phyloP scores from a whole-genome alignment of 192 early-diverging fungal species.

The Rhizoclosmatium globosum region DNA sequence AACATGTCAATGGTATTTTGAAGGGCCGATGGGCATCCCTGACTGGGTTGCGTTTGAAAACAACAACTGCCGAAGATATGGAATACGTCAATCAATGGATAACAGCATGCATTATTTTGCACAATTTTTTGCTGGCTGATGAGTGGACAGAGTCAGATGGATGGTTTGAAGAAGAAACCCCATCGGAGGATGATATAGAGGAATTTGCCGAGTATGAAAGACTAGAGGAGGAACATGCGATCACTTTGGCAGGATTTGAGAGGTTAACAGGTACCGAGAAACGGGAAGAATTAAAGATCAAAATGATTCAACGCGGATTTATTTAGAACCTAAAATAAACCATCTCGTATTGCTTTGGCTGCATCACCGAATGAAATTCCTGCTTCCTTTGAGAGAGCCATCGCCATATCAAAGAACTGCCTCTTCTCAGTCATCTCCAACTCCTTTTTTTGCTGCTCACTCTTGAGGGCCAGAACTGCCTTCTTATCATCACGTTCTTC shows the following conservation, averaged over 20 bases:
- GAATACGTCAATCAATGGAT: slow-evolving; percentile 1
- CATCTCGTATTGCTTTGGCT: neutral
- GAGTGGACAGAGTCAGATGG: slow-evolving; percentile 1
- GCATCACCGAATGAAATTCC: neutral
- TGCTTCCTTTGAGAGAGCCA: neutral
- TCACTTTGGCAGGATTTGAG: too few relatives aligned
- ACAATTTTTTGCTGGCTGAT: slow-evolving; percentile 21
- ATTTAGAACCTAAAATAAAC: too few relatives aligned
- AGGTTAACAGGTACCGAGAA: too few relatives aligned
- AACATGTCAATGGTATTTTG: slow-evolving; percentile 26
- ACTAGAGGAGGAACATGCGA: too few relatives aligned
- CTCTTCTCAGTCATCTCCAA: neutral
- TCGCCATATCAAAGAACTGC: neutral
- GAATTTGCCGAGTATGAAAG: too few relatives aligned
- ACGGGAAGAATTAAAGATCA: neutral
- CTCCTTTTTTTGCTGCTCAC: neutral
- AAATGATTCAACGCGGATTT: neutral
- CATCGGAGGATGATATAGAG: too few relatives aligned
- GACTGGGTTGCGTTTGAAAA: neutral
- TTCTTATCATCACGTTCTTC: neutral
- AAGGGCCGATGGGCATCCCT: slow-evolving; percentile 21
- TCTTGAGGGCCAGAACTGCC: neutral
- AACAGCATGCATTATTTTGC: slow-evolving; percentile 15
- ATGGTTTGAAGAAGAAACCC: slow-evolving; percentile 4
- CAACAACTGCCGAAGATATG: slow-evolving; percentile 1